Conservation (phyloP, 106 monocot species). For the Apostasia shenzhenica region DNA sequence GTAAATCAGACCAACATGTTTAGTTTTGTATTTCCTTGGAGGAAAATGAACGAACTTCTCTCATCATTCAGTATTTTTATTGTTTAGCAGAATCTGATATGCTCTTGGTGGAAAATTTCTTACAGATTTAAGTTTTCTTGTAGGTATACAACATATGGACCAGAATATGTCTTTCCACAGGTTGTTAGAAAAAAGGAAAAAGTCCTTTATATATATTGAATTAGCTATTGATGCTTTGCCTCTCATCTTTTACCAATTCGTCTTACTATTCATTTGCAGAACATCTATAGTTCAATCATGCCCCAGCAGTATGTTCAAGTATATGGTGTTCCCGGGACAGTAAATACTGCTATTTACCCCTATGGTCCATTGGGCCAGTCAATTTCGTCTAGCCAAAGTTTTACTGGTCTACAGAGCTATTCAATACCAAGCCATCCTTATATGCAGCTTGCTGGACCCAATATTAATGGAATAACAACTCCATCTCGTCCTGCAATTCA, state of each 20-base stretch:
- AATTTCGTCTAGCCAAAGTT: slow-evolving; percentile 37
- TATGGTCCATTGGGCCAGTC: slow-evolving; percentile 47
- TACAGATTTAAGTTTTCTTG: slow-evolving; percentile 24
- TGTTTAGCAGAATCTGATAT: neutral
- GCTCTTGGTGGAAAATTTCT: neutral
- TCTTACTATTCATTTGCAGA: slow-evolving; percentile 32
- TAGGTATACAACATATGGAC: slow-evolving; percentile 57
- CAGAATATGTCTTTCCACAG: slow-evolving; percentile 71
- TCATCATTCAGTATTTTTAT: too few species aligned
- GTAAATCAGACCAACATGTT: too few species aligned
- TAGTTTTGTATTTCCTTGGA: too few species aligned
- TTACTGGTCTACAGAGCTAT: slow-evolving; percentile 41
- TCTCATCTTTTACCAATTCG: neutral
- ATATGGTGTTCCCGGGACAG: slow-evolving; percentile 53
- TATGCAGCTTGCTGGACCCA: slow-evolving; percentile 43
- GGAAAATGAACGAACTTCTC: too few species aligned
- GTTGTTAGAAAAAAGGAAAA: slow-evolving; percentile 12
- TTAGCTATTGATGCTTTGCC: neutral
- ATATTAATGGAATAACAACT: slow-evolving; percentile 36
- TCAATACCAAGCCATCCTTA: slow-evolving; percentile 42
- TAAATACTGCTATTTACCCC: slow-evolving; percentile 39
- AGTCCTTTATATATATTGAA: slow-evolving; percentile 4
- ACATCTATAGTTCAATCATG: slow-evolving; percentile 37
- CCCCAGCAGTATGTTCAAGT: slow-evolving; percentile 67
- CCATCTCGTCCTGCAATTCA: slow-evolving; percentile 40